Percentiles rank a stretch among this genome's conserved stretches.
phyloP scores from a whole-genome alignment of 768 basidiomycete genomes.

The Lyophyllum atratum region DNA sequence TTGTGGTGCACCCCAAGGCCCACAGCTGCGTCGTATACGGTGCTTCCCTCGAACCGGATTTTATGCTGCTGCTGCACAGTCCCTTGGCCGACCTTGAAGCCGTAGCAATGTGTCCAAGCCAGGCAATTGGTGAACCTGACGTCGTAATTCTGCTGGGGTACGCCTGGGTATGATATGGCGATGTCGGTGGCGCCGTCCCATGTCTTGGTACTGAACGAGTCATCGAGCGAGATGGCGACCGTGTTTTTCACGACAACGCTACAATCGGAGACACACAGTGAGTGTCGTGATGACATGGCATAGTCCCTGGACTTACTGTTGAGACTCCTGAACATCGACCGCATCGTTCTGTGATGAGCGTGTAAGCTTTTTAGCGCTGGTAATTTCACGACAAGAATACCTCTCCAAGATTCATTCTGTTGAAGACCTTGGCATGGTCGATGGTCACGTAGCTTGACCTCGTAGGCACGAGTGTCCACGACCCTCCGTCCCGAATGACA shows the following conservation, averaged over 20 bases:
- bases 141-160: neutral
- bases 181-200: neutral
- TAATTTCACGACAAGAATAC: neutral
- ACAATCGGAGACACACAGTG: neutral
- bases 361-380: neutral
- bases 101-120: conserved; percentile 11
- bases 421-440: conserved; percentile 9
- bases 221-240: conserved; percentile 6
- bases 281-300: too few species aligned
- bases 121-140: conserved; percentile 10
- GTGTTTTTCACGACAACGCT: conserved; percentile 10
- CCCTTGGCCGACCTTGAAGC: conserved; percentile 14
- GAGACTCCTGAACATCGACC: conserved; percentile 7
- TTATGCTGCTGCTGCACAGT: conserved; percentile 2
- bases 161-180: conserved; percentile 1
- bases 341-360: conserved; percentile 2
- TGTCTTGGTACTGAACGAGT: conserved; percentile 10
- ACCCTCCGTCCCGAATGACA: conserved; percentile 5
- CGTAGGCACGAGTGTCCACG: conserved; percentile 9
- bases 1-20: conserved; percentile 10
- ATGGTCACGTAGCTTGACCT: conserved; percentile 9
- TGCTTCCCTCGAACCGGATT: neutral
- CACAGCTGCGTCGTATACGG: conserved; percentile 8
- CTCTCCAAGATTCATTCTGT: conserved; percentile 4
- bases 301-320: neutral